Evolutionary conservation across 2,329 filamentous ascomycete species (phyloP).

Genomic region (Karstenula rhodostoma): DNA sequence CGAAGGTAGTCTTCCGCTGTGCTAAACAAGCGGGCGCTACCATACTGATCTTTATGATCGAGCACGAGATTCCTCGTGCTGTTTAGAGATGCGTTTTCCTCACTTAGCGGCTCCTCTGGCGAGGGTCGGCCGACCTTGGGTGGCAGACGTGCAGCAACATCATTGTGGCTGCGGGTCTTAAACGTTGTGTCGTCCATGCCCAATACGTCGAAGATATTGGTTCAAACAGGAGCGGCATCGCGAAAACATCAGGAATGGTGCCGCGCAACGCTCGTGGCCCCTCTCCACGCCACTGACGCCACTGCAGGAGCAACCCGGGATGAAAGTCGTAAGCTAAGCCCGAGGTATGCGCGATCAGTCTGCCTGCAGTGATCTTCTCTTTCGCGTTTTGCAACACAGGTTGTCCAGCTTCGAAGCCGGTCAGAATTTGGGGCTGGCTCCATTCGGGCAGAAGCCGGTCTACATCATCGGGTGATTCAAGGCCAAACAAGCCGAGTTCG

Average conservation of each 20-base stretch:
- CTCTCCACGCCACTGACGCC: constrained; percentile 18
- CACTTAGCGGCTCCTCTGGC: constrained; percentile 18
- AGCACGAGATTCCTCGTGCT: constrained; percentile 3
- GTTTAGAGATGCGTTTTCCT: constrained; percentile 8
- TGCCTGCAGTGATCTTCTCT: constrained; percentile 30
- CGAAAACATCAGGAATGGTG: constrained; percentile 22
- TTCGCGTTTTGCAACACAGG: constrained; percentile 23
- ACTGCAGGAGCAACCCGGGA: constrained; percentile 21
- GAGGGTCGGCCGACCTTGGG: constrained; percentile 20
- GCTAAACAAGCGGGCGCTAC: constrained; percentile 29
- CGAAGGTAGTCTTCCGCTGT: constrained; percentile 30
- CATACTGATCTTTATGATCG: constrained; percentile 26
- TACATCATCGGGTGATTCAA: constrained; percentile 33
- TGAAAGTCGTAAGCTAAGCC: constrained; percentile 35
- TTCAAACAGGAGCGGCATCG: constrained; percentile 35
- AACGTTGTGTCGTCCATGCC: constrained; percentile 37
- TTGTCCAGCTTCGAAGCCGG: constrained; percentile 22
- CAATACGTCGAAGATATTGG: constrained; percentile 35
- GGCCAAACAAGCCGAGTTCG: constrained; percentile 35
- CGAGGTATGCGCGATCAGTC: constrained; percentile 37
- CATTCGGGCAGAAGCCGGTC: constrained; percentile 37
- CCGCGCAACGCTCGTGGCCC: constrained; percentile 16
- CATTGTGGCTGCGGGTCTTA: constrained; percentile 18
- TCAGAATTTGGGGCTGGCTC: constrained; percentile 29
- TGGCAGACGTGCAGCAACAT: constrained; percentile 27